A percentile compares a stretch with the other conserved stretches of the same genome.
Evolutionary conservation across 768 basidiomycete species (phyloP).

Genomic region (Termitomyces sp.): DNA sequence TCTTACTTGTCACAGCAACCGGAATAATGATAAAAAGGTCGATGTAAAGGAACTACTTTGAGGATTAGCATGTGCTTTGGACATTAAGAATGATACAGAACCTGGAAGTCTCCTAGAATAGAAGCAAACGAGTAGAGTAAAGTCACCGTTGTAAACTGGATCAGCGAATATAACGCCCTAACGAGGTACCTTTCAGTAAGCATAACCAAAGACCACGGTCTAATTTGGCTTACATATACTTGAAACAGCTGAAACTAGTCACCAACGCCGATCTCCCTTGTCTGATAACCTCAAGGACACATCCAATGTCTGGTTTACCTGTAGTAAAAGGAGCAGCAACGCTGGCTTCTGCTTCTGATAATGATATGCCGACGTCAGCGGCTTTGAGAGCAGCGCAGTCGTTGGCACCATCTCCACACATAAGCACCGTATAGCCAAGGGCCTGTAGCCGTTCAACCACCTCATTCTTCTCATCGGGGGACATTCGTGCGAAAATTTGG

Average conservation of each 20-base stretch:
- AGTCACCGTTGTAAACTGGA: constrained; percentile 98
- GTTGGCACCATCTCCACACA: constrained; percentile 99
- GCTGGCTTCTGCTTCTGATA: constrained; percentile 97
- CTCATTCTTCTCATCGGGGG: constrained; percentile 99
- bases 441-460: constrained; percentile 90
- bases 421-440: constrained; percentile 93
- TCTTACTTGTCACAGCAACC: constrained; percentile 90
- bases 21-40: constrained; percentile 98
- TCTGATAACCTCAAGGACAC: constrained; percentile 93
- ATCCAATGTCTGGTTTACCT: constrained; percentile 89
- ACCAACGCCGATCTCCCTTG: constrained; percentile 95
- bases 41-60: constrained; percentile 83
- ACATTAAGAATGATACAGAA: constrained; percentile 18
- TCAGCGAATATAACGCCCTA: constrained; percentile 97
- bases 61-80: constrained; percentile 9
- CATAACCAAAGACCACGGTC: neutral
- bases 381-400: constrained; percentile 98
- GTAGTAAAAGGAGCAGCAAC: constrained; percentile 98
- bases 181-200: constrained; percentile 8
- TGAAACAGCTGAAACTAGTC: constrained; percentile 99
- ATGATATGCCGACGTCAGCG: constrained; percentile 93
- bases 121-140: constrained; percentile 95
- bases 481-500: constrained; percentile 97
- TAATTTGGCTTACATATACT: constrained; percentile 84
- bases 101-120: constrained; percentile 95